Base-by-base conservation (phyloP, 306 rosid species). In the Mimosa pudica region DNA sequence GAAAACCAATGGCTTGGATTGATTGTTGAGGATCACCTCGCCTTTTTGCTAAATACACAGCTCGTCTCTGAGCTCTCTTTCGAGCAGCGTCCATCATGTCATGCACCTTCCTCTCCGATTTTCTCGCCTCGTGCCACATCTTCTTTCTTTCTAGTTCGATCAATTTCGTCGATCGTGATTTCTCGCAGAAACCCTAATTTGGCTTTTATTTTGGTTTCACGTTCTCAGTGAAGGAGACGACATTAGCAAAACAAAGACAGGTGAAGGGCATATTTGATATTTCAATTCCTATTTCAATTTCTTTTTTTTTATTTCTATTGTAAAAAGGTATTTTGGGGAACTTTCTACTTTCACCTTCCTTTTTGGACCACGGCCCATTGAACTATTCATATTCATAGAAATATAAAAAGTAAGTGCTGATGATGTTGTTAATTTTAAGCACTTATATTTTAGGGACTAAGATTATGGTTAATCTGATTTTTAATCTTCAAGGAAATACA, bases 51-150 rank as follows among this genome's bases (percentile, higher is more conserved):
- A 95, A 88, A 78, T 89, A 95, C 36, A 95, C 87, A 55, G 98
- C 98, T 38, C 98, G 91, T 38, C 98, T 75, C 66, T 95, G 98
- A 30, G 98, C 98, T 84, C 98, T 90, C 79, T 92, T 92, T 11
- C 98, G 95, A 80, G 98, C 98, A 0, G 97, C 97, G 92, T 95
- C 98, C 98, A 95, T 95, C 97, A 95, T 86, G 85, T 92, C 98
- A 76, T 95, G 98, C 62, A 95, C 98, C 86, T 92, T 95, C 94
- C 86, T 87, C 97, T 95, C 99, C 85, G 99, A 95, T 80, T 94
- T 80, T 83, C 98, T 77, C 9, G 98, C 99, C 71, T 95, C 99
- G 88, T 95, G 99, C 99, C 99, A 95, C 99, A 95, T 93, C 84
- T 67, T 85, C 58, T 61, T 36, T 54, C 54, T 18, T 4, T 24